Percentiles rank a stretch among this genome's conserved stretches.
Conservation (phyloP, 1,284 basidiomycete genomes). For the Cutaneotrichosporon sp. region DNA sequence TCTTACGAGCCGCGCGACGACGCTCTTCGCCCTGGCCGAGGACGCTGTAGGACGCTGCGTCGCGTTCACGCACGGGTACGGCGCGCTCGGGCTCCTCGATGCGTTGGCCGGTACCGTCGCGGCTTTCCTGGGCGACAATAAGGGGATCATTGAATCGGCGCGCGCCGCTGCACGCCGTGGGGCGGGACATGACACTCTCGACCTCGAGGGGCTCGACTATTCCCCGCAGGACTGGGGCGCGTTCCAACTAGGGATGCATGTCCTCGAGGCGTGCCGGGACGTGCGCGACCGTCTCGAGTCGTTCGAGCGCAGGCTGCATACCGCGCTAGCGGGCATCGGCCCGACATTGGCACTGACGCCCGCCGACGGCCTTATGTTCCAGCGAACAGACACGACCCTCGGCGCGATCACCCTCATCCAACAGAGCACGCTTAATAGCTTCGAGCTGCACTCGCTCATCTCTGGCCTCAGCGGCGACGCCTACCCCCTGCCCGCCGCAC, state of each 20-base stretch:
- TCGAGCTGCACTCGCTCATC: slow-evolving; percentile 68
- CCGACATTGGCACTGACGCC: slow-evolving; percentile 61
- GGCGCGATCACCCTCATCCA: slow-evolving; percentile 72
- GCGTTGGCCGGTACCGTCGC: slow-evolving; percentile 69
- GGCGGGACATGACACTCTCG: slow-evolving; percentile 35
- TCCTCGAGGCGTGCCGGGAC: slow-evolving; percentile 71
- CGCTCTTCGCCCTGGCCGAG: slow-evolving; percentile 73
- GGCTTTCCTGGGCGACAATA: slow-evolving; percentile 67
- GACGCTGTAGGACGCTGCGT: slow-evolving; percentile 72
- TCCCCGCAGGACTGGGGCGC: slow-evolving; percentile 78
- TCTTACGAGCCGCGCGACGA: slow-evolving; percentile 68
- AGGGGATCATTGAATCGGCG: slow-evolving; percentile 27
- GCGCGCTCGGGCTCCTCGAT: slow-evolving; percentile 66
- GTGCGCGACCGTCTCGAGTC: slow-evolving; percentile 64
- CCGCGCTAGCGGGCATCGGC: slow-evolving; percentile 62
- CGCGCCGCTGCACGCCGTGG: slow-evolving; percentile 12
- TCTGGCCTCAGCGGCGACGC: slow-evolving; percentile 22
- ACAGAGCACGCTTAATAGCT: slow-evolving; percentile 77
- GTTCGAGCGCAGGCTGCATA: slow-evolving; percentile 69
- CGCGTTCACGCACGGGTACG: slow-evolving; percentile 84
- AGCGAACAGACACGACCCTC: slow-evolving; percentile 63
- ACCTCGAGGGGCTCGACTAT: slow-evolving; percentile 63
- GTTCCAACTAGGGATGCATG: slow-evolving; percentile 77
- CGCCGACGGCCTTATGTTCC: slow-evolving; percentile 56
- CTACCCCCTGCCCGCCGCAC: slow-evolving; percentile 62